Conservation (phyloP, 345 rosid genomes). For the Rubroshorea leprosula region DNA sequence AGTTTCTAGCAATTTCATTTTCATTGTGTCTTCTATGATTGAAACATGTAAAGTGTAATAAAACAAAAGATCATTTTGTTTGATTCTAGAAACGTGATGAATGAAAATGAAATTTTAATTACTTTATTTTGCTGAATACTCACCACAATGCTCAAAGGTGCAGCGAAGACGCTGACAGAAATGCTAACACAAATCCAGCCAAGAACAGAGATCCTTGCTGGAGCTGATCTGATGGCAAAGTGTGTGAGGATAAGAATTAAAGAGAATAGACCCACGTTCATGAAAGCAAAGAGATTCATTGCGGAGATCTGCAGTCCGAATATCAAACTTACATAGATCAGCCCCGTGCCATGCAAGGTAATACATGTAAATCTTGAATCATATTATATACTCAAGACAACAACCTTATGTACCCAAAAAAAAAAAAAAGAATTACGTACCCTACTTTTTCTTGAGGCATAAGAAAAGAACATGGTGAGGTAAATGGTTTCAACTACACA, state of each 20-base stretch:
- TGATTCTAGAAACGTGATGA: too few species aligned
- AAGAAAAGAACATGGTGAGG: constrained; percentile 51
- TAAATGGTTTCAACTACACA: constrained; percentile 63
- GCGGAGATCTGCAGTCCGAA: constrained; percentile 47
- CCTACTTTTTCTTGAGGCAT: constrained; percentile 45
- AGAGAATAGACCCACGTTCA: constrained; percentile 59
- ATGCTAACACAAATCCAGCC: constrained; percentile 85
- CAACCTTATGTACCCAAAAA: not conserved
- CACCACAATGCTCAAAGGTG: constrained; percentile 74
- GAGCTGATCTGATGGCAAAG: constrained; percentile 21
- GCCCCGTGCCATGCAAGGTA: too few species aligned
- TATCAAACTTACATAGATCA: not conserved
- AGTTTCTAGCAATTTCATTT: too few species aligned
- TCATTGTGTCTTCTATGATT: too few species aligned
- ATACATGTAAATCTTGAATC: too few species aligned
- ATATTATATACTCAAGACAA: too few species aligned
- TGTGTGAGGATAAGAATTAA: constrained; percentile 36
- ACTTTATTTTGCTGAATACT: constrained; percentile 7
- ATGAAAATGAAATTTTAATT: not conserved
- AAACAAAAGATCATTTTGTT: too few species aligned
- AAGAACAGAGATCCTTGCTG: constrained; percentile 31
- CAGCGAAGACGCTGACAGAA: constrained; percentile 68
- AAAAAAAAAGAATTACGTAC: constrained; percentile 19
- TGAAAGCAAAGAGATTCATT: constrained; percentile 33
- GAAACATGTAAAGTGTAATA: too few species aligned